These are phyloP conservation scores for Coniella lustricola DNA, from an alignment of 2,329 filamentous ascomycete genomes.

Conservation along the genomic window DNA sequence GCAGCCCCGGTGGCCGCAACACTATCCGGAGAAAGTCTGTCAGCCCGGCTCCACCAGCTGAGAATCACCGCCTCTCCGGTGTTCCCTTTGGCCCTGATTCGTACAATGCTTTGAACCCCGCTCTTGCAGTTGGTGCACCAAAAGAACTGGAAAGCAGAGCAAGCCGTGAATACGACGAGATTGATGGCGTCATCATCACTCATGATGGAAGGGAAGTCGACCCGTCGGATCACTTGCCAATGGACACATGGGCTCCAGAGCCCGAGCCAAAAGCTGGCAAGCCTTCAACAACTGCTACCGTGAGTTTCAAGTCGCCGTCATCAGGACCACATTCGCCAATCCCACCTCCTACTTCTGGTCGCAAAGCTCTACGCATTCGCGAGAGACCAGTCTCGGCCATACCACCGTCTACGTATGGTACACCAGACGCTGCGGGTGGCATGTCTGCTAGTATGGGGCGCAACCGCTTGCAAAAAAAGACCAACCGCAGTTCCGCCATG, in stretches of 20 bases:
- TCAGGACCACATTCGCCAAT: constrained; percentile 48
- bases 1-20: constrained; percentile 36
- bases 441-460: constrained; percentile 34
- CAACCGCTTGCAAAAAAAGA: constrained; percentile 60
- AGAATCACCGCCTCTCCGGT: constrained; percentile 47
- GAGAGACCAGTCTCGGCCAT: constrained; percentile 39
- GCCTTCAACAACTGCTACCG: constrained; percentile 25
- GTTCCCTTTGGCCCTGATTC: constrained; percentile 70
- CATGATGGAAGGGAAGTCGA: constrained; percentile 72
- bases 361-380: constrained; percentile 44
- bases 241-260: constrained; percentile 71
- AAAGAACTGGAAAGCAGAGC: constrained; percentile 22
- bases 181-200: constrained; percentile 64
- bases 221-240: constrained; percentile 71
- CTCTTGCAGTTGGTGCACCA: constrained; percentile 29
- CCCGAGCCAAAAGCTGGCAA: constrained; percentile 52
- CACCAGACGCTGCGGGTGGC: constrained; percentile 23
- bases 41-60: constrained; percentile 56
- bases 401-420: constrained; percentile 22
- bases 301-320: constrained; percentile 36
- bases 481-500: constrained; percentile 35
- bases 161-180: constrained; percentile 40
- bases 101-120: constrained; percentile 66
- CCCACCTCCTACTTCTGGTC: constrained; percentile 41
- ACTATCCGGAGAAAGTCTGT: constrained; percentile 59